Evolutionary conservation across 2,329 filamentous ascomycete genomes (phyloP).

Genomic region (Epichloe hybrida): DNA sequence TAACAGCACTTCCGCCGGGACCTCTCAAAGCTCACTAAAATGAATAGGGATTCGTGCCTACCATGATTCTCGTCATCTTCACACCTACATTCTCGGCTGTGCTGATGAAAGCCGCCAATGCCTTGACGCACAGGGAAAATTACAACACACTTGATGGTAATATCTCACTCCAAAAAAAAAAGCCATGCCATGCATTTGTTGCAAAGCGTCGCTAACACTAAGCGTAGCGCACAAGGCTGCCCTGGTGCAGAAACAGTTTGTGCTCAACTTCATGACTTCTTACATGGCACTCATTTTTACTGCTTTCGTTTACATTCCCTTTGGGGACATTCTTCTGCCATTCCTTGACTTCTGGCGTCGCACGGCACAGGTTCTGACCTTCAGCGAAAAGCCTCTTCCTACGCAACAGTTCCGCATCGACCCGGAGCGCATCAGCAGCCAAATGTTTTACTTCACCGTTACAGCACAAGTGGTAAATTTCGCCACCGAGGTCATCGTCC

Average conservation of each 20-base stretch:
- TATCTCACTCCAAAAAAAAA: slow-evolving; percentile 5
- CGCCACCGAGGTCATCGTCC: slow-evolving; percentile 70
- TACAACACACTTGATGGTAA: slow-evolving; percentile 70
- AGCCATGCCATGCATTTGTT: not conserved
- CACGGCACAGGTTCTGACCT: slow-evolving; percentile 60
- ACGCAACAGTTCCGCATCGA: slow-evolving; percentile 65
- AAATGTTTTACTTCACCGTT: slow-evolving; percentile 92
- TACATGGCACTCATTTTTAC: slow-evolving; percentile 88
- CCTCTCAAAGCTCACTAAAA: not conserved
- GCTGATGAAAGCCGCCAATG: slow-evolving; percentile 63
- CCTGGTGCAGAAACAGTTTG: slow-evolving; percentile 83
- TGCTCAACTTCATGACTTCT: slow-evolving; percentile 92
- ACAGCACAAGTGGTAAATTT: slow-evolving; percentile 88
- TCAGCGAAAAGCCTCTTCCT: slow-evolving; percentile 58
- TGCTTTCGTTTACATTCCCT: slow-evolving; percentile 88
- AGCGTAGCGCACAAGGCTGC: slow-evolving; percentile 59
- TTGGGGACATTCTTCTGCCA: slow-evolving; percentile 70
- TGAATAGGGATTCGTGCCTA: slow-evolving; percentile 67
- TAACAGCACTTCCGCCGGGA: not conserved
- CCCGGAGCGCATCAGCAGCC: slow-evolving; percentile 66
- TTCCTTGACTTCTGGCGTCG: slow-evolving; percentile 72
- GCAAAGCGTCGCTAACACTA: slow-evolving; percentile 5
- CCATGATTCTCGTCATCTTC: slow-evolving; percentile 67
- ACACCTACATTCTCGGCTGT: slow-evolving; percentile 67
- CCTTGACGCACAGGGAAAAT: slow-evolving; percentile 74